Evolutionary conservation across 495 filamentous ascomycete genomes (phyloP).

Genomic region (Corynascus novoguineensis): DNA sequence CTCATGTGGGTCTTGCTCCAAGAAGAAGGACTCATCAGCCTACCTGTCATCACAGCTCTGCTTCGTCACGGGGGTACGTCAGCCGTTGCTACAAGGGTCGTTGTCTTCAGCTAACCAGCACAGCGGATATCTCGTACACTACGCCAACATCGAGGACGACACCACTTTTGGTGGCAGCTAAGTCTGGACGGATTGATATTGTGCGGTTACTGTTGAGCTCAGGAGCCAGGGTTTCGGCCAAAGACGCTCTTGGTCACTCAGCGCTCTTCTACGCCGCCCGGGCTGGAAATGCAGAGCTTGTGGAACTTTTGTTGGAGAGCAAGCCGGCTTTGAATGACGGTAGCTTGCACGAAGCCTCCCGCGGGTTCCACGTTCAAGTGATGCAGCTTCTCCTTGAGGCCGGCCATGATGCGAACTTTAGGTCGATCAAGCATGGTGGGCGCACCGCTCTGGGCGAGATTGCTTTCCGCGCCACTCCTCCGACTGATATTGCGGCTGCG

Average conservation of each 20-base stretch:
- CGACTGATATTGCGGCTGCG: conserved; percentile 25
- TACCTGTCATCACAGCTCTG: conserved; percentile 31
- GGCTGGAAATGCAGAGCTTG: conserved; percentile 19
- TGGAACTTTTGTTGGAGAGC: conserved; percentile 17
- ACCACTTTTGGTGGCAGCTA: conserved; percentile 36
- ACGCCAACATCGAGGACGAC: conserved; percentile 34
- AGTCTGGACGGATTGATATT: conserved; percentile 32
- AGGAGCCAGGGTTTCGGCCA: conserved; percentile 35
- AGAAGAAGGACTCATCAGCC: conserved; percentile 33
- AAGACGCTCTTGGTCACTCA: conserved; percentile 36
- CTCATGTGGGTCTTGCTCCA: conserved; percentile 41
- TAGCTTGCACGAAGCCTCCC: conserved; percentile 40
- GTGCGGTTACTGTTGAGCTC: conserved; percentile 32
- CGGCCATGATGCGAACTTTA: conserved; percentile 39
- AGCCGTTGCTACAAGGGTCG: no score
- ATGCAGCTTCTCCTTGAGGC: conserved; percentile 37
- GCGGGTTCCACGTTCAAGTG: conserved; percentile 32
- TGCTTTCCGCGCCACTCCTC: conserved; percentile 31
- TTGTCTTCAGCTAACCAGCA: conserved; percentile 9
- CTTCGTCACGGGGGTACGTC: conserved; percentile 35
- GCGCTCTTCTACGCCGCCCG: conserved; percentile 37
- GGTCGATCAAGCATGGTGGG: conserved; percentile 36
- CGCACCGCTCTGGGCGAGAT: conserved; percentile 42
- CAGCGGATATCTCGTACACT: conserved; percentile 37
- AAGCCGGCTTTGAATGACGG: conserved; percentile 34